Evolutionary conservation across 768 basidiomycete genomes (phyloP).

Genomic region (Leucocoprinus leucothites): DNA sequence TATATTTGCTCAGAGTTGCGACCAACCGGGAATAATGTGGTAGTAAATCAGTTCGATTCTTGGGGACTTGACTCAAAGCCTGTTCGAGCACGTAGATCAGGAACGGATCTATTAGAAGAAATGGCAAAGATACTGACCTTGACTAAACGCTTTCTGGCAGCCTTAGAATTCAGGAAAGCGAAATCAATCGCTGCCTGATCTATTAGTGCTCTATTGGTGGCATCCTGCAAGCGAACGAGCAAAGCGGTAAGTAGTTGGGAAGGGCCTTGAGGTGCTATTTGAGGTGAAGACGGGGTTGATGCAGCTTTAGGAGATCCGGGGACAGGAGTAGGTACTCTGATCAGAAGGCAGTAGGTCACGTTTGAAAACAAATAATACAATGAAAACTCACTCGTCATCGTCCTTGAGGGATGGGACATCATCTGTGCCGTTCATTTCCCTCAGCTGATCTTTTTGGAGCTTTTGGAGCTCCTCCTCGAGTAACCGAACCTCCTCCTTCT

Average conservation of each 20-base stretch:
- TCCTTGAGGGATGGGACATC: conserved; percentile 27
- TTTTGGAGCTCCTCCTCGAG: conserved; percentile 77
- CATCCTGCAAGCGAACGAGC: conserved; percentile 88
- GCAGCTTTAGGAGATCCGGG: conserved; percentile 64
- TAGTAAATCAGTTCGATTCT: conserved; percentile 84
- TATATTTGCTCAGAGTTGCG: conserved; percentile 85
- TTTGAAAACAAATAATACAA: not conserved
- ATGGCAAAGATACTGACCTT: conserved; percentile 47
- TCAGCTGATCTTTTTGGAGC: conserved; percentile 37
- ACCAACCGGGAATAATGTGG: conserved; percentile 92
- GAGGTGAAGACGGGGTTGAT: conserved; percentile 61
- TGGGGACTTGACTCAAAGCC: conserved; percentile 82
- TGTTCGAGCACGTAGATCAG: conserved; percentile 23
- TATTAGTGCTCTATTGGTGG: conserved; percentile 84
- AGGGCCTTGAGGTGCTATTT: conserved; percentile 82
- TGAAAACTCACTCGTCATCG: conserved; percentile 41
- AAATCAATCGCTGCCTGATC: conserved; percentile 97
- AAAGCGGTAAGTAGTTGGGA: conserved; percentile 90
- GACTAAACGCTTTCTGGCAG: conserved; percentile 86
- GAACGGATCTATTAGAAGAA: not conserved
- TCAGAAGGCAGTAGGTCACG: conserved; percentile 18
- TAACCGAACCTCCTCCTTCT: conserved; percentile 69
- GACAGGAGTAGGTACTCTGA: conserved; percentile 56
- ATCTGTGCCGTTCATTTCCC: conserved; percentile 14
- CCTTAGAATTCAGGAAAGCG: conserved; percentile 94